Base-by-base conservation (phyloP, 1,139 yeast genomes). In the Yamadazyma songkhlaensis region DNA sequence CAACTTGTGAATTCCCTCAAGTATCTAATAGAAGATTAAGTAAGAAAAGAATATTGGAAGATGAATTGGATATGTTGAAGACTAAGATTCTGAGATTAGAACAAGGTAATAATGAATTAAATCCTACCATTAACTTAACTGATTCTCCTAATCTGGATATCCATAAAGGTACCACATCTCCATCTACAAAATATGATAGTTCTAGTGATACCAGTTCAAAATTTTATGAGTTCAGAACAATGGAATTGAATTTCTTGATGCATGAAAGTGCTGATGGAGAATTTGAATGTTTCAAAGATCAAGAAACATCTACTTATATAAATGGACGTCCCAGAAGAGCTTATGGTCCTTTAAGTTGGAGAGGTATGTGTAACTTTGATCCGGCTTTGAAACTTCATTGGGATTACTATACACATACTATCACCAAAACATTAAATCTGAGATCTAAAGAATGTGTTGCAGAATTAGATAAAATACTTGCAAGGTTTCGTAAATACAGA, bases 301-400 rank as follows among this genome's bases (percentile, higher is more conserved):
- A 9, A 4, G 9, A 25, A 17, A 20, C 13, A 7, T 4, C 29
- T 3, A 9, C 14, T 9, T 14, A 25, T 11, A 23, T 13, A 20
- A 32, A 33, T 4, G 8, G 22, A 2, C 31, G 31, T 15, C 20
- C 22, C 9, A 45, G 59, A 39, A 44, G 49, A 13, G 51, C 56
- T 33, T 57, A 51, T 41, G 69, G 71, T 1, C 72, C 72, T 1
- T 53, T 67, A 20, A 54, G 64, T 9, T 64, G 72, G 67, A 46
- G 59, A 10, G 48, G 65, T 11, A 43, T 65, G 29, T 48, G 62
- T 23, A 51, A 53, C 34, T 41, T 55, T 15, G 72, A 67, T 39
- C 43, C 46, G 5, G 31, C 33, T 3, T 29, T 38, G 22, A 32
- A 25, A 21, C 4, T 25, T 5, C 32, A 21, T 22, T 32, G 36